Evolutionary conservation across 768 basidiomycete genomes (phyloP), one percentile per base, ranked within the genome.

Genomic region (Lentinula aciculospora): DNA sequence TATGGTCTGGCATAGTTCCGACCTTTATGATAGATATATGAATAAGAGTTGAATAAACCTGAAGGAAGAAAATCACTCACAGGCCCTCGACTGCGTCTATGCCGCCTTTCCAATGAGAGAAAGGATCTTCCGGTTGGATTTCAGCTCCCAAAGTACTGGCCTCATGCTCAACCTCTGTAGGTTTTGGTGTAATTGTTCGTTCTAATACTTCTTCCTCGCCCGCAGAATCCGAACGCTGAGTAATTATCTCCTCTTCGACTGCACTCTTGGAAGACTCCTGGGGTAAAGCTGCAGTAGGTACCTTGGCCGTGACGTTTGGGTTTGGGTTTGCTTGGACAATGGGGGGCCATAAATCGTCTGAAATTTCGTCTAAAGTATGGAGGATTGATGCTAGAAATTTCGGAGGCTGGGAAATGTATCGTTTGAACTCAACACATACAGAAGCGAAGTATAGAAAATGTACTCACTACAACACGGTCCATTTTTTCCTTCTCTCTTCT

Each of bases 391-490:
- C 75, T 47, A 92, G 68, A n/a, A 84, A 62, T 66, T 88, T 83
- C 50, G 88, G 86, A 31, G 88, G 86, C 89, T 92, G 61, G 50
- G 64, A 58, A 61, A 53, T 6, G 21, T 31, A 23, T 29, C 15
- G 9, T 57, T 64, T 54, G 65, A 57, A 45, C 21, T 9, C 8
- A 53, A 32, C 12, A n/a, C 3, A 31, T 17, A 29, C 59, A 44
- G 53, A 63, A 59, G 56, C 29, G 23, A 58, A 39, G 56, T 58
- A 53, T 37, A 51, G 65, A 32, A 61, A 37, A 44, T n/a, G n/a
- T n/a, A n/a, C 88, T 71, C 71, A 90, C 89, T 66, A 89, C 83
- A 66, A 80, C 76, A 44, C 76, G 76, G 66, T 89, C 82, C 64
- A 81, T 75, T 59, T 76, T 77, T 61, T 80, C 80, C 63, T 88